A percentile compares a stretch with the other conserved stretches of the same genome.
Evolutionary conservation across 2,329 filamentous ascomycete genomes (phyloP).

Genomic region (Aspergillus aculeatinus): DNA sequence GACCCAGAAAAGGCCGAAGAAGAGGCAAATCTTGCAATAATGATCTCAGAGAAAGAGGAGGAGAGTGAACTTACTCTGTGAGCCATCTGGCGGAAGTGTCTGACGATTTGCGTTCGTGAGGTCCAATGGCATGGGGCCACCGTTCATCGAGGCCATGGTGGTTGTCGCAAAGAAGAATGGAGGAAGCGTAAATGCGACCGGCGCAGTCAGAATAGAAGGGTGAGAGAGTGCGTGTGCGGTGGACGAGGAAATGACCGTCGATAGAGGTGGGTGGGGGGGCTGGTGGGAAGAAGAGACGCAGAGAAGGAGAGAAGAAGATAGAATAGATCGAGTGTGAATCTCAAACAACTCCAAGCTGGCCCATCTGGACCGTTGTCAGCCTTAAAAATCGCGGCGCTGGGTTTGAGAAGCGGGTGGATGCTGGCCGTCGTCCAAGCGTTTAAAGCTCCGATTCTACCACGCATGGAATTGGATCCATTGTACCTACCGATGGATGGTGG

Average conservation of each 20-base stretch:
- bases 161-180: background rate
- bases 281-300: background rate
- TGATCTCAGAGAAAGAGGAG: background rate
- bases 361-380: conserved; percentile 20
- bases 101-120: conserved; percentile 19
- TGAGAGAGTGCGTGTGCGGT: background rate
- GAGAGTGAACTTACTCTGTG: conserved; percentile 18
- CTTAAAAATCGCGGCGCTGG: conserved; percentile 14
- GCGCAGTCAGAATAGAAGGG: conserved; percentile 9
- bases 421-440: conserved; percentile 19
- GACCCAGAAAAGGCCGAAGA: background rate
- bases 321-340: background rate
- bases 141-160: conserved; percentile 28
- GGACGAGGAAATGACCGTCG: background rate
- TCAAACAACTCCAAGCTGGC: conserved; percentile 6
- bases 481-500: background rate
- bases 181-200: conserved; percentile 19
- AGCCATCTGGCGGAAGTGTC: conserved; percentile 11
- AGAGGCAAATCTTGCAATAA: background rate
- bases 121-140: conserved; percentile 30
- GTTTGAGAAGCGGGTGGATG: conserved; percentile 15
- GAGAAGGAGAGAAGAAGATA: background rate
- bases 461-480: no score
- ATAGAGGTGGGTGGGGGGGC: background rate
- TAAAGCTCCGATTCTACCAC: conserved; percentile 15